Conservation (phyloP, 805 yeast species). For the Candida montana region DNA sequence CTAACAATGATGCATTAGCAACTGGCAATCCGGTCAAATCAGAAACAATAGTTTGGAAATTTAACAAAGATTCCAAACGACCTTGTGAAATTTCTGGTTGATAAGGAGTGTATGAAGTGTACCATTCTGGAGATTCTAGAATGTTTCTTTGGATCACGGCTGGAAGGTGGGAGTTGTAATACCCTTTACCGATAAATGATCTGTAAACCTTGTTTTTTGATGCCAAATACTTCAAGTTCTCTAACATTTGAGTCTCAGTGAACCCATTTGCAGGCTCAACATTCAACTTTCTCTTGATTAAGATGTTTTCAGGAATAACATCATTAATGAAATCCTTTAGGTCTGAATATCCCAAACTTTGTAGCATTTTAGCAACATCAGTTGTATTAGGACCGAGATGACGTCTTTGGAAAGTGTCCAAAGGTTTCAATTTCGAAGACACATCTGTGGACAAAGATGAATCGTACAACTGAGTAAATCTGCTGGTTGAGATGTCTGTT, state of each 20-base stretch:
- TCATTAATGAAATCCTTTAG: slow-evolving; percentile 63
- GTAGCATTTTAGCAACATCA: slow-evolving; percentile 63
- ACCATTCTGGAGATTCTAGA: slow-evolving; percentile 95
- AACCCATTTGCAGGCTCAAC: slow-evolving; percentile 69
- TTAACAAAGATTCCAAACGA: slow-evolving; percentile 80
- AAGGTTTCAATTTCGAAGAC: slow-evolving; percentile 27
- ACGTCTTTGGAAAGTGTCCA: slow-evolving; percentile 85
- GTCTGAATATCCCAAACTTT: slow-evolving; percentile 56
- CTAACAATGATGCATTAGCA: slow-evolving; percentile 90
- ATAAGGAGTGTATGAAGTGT: slow-evolving; percentile 96
- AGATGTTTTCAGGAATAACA: slow-evolving; percentile 74
- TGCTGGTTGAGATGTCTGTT: slow-evolving; percentile 52
- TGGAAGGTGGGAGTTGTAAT: slow-evolving; percentile 84
- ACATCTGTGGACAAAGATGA: slow-evolving; percentile 27
- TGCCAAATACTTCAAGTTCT: slow-evolving; percentile 64
- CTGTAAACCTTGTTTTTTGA: slow-evolving; percentile 65
- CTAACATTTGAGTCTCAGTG: slow-evolving; percentile 76
- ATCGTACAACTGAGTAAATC: slow-evolving; percentile 43
- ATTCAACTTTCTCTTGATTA: slow-evolving; percentile 60
- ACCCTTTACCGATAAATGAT: slow-evolving; percentile 90
- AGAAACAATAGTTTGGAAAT: slow-evolving; percentile 86
- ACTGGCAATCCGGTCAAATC: slow-evolving; percentile 93
- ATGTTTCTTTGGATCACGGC: slow-evolving; percentile 90
- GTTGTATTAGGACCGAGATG: slow-evolving; percentile 79
- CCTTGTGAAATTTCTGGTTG: slow-evolving; percentile 99